Base-by-base conservation (phyloP, 2,329 filamentous ascomycete genomes). In the Ampelomyces quisqualis region DNA sequence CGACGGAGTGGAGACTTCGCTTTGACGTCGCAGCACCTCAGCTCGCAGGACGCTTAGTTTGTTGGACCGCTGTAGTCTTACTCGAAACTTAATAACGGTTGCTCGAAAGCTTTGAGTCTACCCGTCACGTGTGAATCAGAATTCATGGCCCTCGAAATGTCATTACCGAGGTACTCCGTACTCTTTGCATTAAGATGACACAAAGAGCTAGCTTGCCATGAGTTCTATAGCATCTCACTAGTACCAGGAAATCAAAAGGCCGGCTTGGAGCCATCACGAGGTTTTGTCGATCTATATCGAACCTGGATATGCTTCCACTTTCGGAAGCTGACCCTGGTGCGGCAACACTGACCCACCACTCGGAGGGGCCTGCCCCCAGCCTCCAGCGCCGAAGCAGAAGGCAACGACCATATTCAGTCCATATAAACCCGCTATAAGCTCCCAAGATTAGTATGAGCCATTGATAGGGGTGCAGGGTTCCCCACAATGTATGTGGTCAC, bases 381-480 rank as follows among this genome's bases (percentile, higher is more conserved):
- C 13, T n/a, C 32, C 32, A 34, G 22, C 21, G n/a, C 22, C 32
- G 26, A 34, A 24, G 18, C 9, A 34, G 32, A 34, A 34, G 32
- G 32, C 24, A 22, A 23, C n/a, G 8, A 11, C 30, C n/a, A n/a
- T n/a, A n/a, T n/a, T n/a, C n/a, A n/a, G 6, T 21, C 20, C 20
- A 22, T 14, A 22, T 19, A 33, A 21, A 19, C 30, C n/a, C n/a
- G 30, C 30, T 33, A 22, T 13, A 18, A 34, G 13, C n/a, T 33
- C n/a, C 31, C 21, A 15, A 14, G 34, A 13, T 19, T 19, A 36
- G 26, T 19, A 10, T 20, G n/a, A n/a, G n/a, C 24, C 15, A 13
- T 36, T 28, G 27, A 41, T 36, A n/a, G 33, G 31, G n/a, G 14
- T 28, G 20, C 38, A 19, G 21, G 38, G 29, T 43, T 43, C 40